phyloP scores from a whole-genome alignment of 257 asterid species.

The Capsicum rhomboideum region DNA sequence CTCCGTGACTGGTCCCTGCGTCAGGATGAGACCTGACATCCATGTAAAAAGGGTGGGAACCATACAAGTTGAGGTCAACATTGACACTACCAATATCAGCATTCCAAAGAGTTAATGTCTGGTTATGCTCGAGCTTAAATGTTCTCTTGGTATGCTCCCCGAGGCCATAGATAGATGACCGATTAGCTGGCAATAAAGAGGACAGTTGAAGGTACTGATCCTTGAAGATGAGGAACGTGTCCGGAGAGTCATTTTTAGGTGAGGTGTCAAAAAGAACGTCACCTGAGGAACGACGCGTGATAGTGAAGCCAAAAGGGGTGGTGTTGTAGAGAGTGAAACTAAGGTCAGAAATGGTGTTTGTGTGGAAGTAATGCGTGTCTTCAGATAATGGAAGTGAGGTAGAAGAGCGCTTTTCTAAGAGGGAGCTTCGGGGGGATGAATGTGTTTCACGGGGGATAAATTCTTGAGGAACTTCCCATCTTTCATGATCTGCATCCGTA shows the following conservation, averaged over 20 bases:
- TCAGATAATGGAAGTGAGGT: neutral
- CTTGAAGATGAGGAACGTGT: conserved; percentile 38
- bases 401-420: neutral
- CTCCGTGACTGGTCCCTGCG: conserved; percentile 13
- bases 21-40: conserved; percentile 11
- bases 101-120: conserved; percentile 78
- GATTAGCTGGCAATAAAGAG: conserved; percentile 41
- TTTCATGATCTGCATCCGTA: conserved; percentile 2
- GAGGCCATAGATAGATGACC: conserved; percentile 64
- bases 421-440: neutral
- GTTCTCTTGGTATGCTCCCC: conserved; percentile 83
- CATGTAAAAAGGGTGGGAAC: conserved; percentile 79
- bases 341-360: conserved; percentile 23
- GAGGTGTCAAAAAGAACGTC: conserved; percentile 36
- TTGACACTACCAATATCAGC: conserved; percentile 56
- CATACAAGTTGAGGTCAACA: conserved; percentile 63
- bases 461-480: conserved; percentile 9
- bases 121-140: conserved; percentile 42
- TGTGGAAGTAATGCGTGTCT: neutral
- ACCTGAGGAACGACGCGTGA: conserved; percentile 26
- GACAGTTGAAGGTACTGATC: conserved; percentile 86
- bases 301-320: conserved; percentile 33
- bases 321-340: conserved; percentile 26
- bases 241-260: conserved; percentile 6
- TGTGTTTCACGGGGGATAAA: conserved; percentile 1